These are phyloP conservation scores for Teunomyces kruisii DNA, from an alignment of 805 yeast genomes.

Conservation along the genomic window DNA sequence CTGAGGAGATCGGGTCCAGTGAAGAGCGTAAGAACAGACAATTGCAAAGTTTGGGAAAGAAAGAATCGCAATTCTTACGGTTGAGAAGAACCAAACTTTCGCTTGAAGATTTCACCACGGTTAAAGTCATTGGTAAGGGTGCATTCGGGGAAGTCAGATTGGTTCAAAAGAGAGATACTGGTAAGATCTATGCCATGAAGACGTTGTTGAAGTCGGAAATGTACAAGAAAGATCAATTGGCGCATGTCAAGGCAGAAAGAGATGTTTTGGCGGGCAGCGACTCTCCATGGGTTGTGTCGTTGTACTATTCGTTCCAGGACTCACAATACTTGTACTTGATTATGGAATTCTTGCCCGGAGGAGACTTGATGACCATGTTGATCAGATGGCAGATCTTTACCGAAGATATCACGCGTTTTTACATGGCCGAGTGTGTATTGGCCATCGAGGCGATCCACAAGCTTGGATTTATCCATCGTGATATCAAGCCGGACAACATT, in stretches of 20 bases:
- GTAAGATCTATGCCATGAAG: constrained; percentile 92
- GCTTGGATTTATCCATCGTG: constrained; percentile 93
- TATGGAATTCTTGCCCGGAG: constrained; percentile 59
- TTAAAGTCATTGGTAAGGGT: constrained; percentile 91
- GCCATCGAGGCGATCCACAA: constrained; percentile 94
- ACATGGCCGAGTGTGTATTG: constrained; percentile 93
- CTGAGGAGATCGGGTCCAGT: constrained; percentile 63
- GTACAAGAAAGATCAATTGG: constrained; percentile 91
- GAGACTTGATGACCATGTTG: constrained; percentile 91
- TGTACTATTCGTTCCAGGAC: constrained; percentile 82
- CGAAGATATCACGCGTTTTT: constrained; percentile 88
- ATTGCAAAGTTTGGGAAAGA: constrained; percentile 77
- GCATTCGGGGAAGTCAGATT: constrained; percentile 97
- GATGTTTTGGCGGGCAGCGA: constrained; percentile 91
- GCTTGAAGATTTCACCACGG: constrained; percentile 82
- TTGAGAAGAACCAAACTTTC: constrained; percentile 80
- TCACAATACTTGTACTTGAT: constrained; percentile 55
- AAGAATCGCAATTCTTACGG: constrained; percentile 83
- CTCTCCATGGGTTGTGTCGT: constrained; percentile 85
- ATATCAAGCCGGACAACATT: constrained; percentile 95
- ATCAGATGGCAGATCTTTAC: constrained; percentile 92
- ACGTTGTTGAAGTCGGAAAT: constrained; percentile 87
- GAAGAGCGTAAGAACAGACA: constrained; percentile 86
- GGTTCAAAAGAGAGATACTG: constrained; percentile 90
- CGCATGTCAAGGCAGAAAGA: constrained; percentile 93